phyloP scores from a whole-genome alignment of 1,139 yeast genomes.

The Saccharomyces hybrid region DNA sequence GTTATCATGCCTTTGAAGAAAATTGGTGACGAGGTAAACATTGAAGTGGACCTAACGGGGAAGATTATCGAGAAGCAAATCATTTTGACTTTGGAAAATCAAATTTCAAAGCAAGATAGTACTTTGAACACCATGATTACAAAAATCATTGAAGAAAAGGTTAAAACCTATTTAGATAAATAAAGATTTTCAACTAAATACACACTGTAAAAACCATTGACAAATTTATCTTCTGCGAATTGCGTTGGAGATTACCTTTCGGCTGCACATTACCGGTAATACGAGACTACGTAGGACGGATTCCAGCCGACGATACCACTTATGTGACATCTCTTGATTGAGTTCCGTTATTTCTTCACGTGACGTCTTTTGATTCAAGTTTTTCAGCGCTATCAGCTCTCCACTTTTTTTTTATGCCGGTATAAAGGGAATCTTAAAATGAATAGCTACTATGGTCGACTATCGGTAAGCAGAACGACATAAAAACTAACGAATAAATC shows the following conservation, averaged over 20 bases:
- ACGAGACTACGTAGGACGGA: not conserved
- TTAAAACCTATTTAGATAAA: constrained; percentile 13
- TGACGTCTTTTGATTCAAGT: not conserved
- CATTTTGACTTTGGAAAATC: constrained; percentile 45
- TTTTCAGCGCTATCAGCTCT: not conserved
- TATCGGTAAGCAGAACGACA: not conserved
- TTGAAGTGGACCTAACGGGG: constrained; percentile 92
- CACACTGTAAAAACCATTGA: not conserved
- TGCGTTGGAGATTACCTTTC: not conserved
- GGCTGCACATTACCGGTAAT: no score
- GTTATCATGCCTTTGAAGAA: constrained; percentile 64
- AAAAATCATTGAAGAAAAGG: constrained; percentile 21
- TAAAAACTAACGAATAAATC: not conserved
- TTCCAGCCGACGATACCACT: not conserved
- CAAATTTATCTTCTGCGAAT: not conserved
- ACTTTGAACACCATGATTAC: constrained; percentile 17
- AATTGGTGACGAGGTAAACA: constrained; percentile 63
- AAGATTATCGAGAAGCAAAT: constrained; percentile 86
- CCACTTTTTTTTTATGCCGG: not conserved
- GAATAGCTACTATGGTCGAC: not conserved
- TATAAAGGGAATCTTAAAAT: not conserved
- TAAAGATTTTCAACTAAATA: not conserved
- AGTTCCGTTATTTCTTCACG: not conserved
- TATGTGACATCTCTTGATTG: not conserved
- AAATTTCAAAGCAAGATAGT: constrained; percentile 38